These are phyloP conservation scores for Hypholoma fasciculare DNA, from an alignment of 768 basidiomycete genomes.

Conservation along the genomic window DNA sequence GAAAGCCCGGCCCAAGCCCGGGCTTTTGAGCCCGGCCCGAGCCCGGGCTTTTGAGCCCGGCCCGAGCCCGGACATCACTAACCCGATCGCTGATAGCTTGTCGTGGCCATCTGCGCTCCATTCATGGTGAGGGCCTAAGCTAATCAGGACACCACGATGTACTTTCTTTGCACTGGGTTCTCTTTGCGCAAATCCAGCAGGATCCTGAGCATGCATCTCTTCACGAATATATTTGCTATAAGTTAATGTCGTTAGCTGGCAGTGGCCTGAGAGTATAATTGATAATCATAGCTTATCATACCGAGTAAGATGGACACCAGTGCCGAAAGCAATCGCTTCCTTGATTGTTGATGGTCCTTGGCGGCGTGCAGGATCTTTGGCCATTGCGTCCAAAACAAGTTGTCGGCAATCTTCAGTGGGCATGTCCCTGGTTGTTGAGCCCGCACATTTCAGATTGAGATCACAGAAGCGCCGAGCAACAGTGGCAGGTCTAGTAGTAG, in stretches of 20 bases:
- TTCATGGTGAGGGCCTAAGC: conserved; percentile 33
- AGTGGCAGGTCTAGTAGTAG: conserved; percentile 9
- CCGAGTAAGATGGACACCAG: conserved; percentile 15
- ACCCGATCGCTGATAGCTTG: conserved; percentile 37
- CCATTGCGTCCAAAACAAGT: conserved; percentile 22
- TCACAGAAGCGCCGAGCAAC: conserved; percentile 18
- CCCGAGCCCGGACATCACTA: no score
- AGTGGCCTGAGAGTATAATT: not conserved
- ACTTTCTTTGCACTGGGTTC: conserved; percentile 30
- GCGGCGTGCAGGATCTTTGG: conserved; percentile 16
- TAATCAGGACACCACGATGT: conserved; percentile 19
- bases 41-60: no score
- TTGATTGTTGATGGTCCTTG: conserved; percentile 19
- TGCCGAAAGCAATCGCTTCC: conserved; percentile 16
- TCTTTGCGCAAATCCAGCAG: conserved; percentile 25
- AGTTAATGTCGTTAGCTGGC: not conserved
- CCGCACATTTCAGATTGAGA: conserved; percentile 15
- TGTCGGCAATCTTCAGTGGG: conserved; percentile 14
- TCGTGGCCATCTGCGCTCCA: conserved; percentile 41
- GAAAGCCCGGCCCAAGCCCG: no score
- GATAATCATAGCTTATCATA: not conserved
- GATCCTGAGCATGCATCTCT: conserved; percentile 29
- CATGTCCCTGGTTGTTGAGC: conserved; percentile 16
- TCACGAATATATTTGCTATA: conserved; percentile 11
- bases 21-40: no score